Evolutionary conservation across 768 basidiomycete genomes (phyloP).

Genomic region (Mrakia frigida): DNA sequence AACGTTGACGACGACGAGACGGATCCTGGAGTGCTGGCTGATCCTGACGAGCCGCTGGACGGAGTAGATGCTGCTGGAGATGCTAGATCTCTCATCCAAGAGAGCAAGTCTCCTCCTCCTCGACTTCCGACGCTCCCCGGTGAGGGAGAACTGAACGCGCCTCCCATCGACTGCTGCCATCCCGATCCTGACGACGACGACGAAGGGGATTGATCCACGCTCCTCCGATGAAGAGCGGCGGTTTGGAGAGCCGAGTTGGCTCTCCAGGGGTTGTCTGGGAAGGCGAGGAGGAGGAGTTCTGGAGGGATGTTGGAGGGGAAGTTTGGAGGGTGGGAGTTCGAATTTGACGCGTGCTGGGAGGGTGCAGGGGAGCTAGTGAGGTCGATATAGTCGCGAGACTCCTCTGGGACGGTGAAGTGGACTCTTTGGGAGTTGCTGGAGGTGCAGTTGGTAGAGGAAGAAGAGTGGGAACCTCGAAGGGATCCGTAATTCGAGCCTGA

Average conservation of each 20-base stretch:
- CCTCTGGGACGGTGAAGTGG: conserved; percentile 4
- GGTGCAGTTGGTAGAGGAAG: neutral
- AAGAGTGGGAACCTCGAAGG: neutral
- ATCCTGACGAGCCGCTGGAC: neutral
- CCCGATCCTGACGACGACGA: neutral
- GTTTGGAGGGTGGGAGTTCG: neutral
- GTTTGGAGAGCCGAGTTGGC: neutral
- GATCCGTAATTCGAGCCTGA: neutral
- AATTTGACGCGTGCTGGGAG: neutral
- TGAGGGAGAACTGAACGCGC: neutral
- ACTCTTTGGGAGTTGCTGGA: neutral
- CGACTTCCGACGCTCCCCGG: neutral
- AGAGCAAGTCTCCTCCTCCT: neutral
- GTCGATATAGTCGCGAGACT: neutral
- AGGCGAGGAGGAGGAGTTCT: conserved; percentile 11
- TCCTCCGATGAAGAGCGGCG: conserved; percentile 1
- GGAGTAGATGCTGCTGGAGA: conserved; percentile 1
- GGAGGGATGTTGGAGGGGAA: conserved; percentile 4
- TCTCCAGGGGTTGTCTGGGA: neutral
- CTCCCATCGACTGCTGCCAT: neutral
- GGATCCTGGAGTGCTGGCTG: conserved; percentile 6
- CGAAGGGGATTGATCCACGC: neutral
- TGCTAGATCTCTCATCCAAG: conserved; percentile 10
- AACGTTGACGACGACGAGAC: neutral
- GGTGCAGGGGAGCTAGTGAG: neutral